These are phyloP conservation scores for Pinus albicaulis DNA, from an alignment of 75 land plant genomes.

Conservation along the genomic window DNA sequence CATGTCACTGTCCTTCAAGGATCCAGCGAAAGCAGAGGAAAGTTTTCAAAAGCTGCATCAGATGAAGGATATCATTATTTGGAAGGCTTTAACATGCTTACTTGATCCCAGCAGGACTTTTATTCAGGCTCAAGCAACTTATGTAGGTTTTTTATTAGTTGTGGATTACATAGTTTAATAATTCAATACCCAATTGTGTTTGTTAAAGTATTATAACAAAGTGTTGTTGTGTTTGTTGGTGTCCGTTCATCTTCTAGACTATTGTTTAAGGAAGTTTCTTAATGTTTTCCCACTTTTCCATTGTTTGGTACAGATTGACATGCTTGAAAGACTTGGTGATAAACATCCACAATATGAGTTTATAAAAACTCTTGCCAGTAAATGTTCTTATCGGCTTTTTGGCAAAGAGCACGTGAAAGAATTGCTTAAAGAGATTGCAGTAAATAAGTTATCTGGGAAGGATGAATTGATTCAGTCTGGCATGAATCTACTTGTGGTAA, in stretches of 20 bases:
- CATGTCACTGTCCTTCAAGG: conserved; percentile 67
- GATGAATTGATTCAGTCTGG: conserved; percentile 27
- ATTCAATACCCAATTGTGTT: neutral
- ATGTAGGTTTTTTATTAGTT: conserved; percentile 28
- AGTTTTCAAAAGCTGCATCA: conserved; percentile 58
- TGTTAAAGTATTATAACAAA: neutral
- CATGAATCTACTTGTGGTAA: conserved; percentile 73
- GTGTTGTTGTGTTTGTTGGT: neutral
- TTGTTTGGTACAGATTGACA: conserved; percentile 53
- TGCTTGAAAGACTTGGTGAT: conserved; percentile 61
- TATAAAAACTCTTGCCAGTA: conserved; percentile 42
- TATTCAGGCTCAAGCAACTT: conserved; percentile 26
- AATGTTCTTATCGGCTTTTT: conserved; percentile 68
- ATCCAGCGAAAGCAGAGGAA: conserved; percentile 67
- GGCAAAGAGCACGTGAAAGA: conserved; percentile 62
- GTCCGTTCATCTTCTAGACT: neutral
- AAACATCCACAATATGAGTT: conserved; percentile 72
- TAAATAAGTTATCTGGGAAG: conserved; percentile 37
- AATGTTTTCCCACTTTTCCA: neutral
- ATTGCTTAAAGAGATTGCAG: conserved; percentile 34
- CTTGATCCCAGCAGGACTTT: conserved; percentile 56
- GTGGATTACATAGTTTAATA: neutral
- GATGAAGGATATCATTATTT: conserved; percentile 65
- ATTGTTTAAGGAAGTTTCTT: neutral
- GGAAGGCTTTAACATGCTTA: conserved; percentile 54